Conservation (phyloP, 441 rosid species). For the Geranium incanum region DNA sequence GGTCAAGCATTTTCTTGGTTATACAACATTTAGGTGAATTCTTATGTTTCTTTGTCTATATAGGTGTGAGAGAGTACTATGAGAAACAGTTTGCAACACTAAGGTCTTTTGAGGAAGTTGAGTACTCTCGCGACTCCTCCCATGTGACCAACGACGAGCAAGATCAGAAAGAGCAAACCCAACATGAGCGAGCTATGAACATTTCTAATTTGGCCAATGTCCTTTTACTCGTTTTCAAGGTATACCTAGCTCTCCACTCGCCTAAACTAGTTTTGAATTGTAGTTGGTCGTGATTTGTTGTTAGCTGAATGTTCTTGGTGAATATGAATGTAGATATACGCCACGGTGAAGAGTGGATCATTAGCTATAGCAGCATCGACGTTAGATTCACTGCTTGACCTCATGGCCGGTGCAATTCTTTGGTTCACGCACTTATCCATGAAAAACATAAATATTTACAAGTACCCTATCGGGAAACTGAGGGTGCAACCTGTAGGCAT, state of each 20-base stretch:
- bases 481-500: not conserved
- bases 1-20: too few relatives aligned
- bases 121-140: constrained; percentile 12
- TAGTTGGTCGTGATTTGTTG: too few relatives aligned
- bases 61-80: constrained; percentile 26
- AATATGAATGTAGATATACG: not conserved
- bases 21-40: too few relatives aligned
- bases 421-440: constrained; percentile 3
- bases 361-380: constrained; percentile 15
- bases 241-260: not conserved
- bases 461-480: constrained; percentile 2
- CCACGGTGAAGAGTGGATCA: not conserved
- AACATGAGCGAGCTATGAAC: constrained; percentile 25
- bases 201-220: constrained; percentile 22
- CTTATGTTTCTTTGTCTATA: not conserved
- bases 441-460: not conserved
- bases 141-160: constrained; percentile 15
- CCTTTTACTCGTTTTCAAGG: constrained; percentile 21
- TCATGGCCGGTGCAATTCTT: not conserved
- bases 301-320: not conserved
- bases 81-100: constrained; percentile 24
- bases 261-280: too few relatives aligned
- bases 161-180: constrained; percentile 10
- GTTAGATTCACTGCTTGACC: constrained; percentile 11
- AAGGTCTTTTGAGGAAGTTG: constrained; percentile 25